A percentile compares a stretch with the other conserved stretches of the same genome.
Conservation (phyloP, 345 rosid species). For the Pistacia vera region DNA sequence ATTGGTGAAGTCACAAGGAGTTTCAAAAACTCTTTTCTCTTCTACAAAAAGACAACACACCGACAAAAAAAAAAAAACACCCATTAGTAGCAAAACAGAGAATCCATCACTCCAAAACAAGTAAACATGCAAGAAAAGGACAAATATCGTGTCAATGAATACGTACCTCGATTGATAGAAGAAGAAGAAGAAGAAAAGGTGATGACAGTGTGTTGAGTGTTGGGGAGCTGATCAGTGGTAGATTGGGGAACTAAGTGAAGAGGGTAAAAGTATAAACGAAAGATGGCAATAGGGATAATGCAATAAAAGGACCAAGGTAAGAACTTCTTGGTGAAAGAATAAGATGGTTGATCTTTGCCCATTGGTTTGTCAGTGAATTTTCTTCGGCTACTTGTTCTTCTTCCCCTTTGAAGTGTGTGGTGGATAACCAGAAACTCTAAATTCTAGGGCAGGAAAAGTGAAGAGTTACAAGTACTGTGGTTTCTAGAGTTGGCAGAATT, state of each 20-base stretch:
- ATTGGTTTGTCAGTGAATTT: slow-evolving; percentile 19
- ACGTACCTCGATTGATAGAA: slow-evolving; percentile 30
- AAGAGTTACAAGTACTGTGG: neutral
- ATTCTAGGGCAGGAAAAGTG: neutral
- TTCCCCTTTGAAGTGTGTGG: neutral
- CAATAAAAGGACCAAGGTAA: slow-evolving; percentile 47
- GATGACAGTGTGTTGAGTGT: slow-evolving; percentile 15
- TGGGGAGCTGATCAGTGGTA: slow-evolving; percentile 24
- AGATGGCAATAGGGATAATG: slow-evolving; percentile 42
- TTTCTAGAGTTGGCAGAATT: neutral
- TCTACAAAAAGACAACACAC: slow-evolving; percentile 33
- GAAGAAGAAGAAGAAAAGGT: slow-evolving; percentile 17
- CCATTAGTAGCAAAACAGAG: neutral
- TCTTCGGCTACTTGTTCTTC: neutral
- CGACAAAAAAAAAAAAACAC: neutral
- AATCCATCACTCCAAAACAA: neutral
- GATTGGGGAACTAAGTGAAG: slow-evolving; percentile 25
- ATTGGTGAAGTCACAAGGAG: slow-evolving; percentile 67
- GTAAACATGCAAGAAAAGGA: neutral
- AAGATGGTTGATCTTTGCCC: slow-evolving; percentile 41
- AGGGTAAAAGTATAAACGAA: slow-evolving; percentile 52
- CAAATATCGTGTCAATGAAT: neutral
- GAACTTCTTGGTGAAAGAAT: slow-evolving; percentile 37
- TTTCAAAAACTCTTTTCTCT: slow-evolving; percentile 32
- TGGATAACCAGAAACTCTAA: neutral